Conservation (phyloP, 805 yeast genomes). For the Millerago galiae region DNA sequence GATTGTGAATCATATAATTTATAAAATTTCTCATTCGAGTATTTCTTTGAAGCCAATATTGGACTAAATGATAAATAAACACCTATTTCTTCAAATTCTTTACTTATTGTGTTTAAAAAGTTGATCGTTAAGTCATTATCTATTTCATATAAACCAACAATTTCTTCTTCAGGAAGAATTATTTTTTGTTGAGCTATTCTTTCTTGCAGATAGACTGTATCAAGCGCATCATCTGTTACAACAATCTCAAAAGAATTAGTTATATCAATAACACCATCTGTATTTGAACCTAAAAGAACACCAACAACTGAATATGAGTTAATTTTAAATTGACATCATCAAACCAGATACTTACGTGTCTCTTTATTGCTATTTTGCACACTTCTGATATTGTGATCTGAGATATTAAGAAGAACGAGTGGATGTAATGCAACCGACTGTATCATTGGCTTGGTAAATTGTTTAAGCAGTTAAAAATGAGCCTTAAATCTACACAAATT, state of each 20-base stretch:
- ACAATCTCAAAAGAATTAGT: constrained; percentile 12
- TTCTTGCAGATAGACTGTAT: constrained; percentile 4
- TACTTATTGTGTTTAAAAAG: background rate
- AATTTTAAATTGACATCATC: background rate
- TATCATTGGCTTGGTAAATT: background rate
- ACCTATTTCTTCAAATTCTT: background rate
- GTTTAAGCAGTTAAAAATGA: too few relatives aligned
- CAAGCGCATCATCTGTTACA: background rate
- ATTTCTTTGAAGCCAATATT: constrained; percentile 3
- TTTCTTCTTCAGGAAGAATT: constrained; percentile 8
- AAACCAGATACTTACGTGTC: constrained; percentile 1
- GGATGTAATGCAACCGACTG: constrained; percentile 7
- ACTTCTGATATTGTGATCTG: constrained; percentile 9
- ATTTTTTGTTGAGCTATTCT: constrained; percentile 8
- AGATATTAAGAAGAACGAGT: constrained; percentile 6
- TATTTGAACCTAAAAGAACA: constrained; percentile 3
- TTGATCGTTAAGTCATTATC: background rate
- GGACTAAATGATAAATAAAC: constrained; percentile 6
- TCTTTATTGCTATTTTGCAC: background rate
- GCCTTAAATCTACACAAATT: too few relatives aligned
- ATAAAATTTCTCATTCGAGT: constrained; percentile 7
- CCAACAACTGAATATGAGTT: constrained; percentile 1
- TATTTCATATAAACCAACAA: constrained; percentile 10
- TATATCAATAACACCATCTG: background rate
- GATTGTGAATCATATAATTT: constrained; percentile 2